Evolutionary conservation across 495 filamentous ascomycete genomes (phyloP).

Genomic region (Gamarada debralockiae): DNA sequence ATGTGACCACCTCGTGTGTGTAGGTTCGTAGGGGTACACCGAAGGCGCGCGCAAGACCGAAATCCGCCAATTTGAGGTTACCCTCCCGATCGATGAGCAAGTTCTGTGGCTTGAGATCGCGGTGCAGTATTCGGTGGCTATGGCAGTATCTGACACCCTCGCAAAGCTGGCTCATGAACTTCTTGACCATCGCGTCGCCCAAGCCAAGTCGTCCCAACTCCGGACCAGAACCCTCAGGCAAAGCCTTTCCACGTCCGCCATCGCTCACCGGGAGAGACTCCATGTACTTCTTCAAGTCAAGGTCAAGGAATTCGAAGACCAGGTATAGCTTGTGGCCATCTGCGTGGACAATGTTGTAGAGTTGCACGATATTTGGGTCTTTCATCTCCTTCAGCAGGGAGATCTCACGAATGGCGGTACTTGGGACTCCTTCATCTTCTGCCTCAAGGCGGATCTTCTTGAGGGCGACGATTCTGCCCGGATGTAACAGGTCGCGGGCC

Average conservation of each 20-base stretch:
- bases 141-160: conserved; percentile 94
- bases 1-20: conserved; percentile 97
- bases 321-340: conserved; percentile 96
- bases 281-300: conserved; percentile 98
- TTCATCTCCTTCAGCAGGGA: conserved; percentile 96
- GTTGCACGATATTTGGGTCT: conserved; percentile 88
- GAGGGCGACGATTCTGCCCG: conserved; percentile 81
- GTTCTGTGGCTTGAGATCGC: conserved; percentile 98
- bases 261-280: conserved; percentile 89
- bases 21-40: conserved; percentile 95
- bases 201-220: conserved; percentile 69
- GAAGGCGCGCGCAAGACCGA: conserved; percentile 93
- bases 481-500: conserved; percentile 74
- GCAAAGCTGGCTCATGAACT: conserved; percentile 94
- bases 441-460: conserved; percentile 99
- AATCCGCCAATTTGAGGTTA: conserved; percentile 96
- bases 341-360: conserved; percentile 93
- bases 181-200: conserved; percentile 89
- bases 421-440: conserved; percentile 95
- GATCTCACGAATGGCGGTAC: conserved; percentile 95
- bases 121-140: conserved; percentile 88
- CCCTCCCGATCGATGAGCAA: conserved; percentile 91
- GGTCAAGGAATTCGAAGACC: conserved; percentile 90
- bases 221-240: conserved; percentile 74
- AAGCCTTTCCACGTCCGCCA: conserved; percentile 81